These are phyloP conservation scores for Misopates orontium DNA, from an alignment of 257 asterid species.

Conservation along the genomic window DNA sequence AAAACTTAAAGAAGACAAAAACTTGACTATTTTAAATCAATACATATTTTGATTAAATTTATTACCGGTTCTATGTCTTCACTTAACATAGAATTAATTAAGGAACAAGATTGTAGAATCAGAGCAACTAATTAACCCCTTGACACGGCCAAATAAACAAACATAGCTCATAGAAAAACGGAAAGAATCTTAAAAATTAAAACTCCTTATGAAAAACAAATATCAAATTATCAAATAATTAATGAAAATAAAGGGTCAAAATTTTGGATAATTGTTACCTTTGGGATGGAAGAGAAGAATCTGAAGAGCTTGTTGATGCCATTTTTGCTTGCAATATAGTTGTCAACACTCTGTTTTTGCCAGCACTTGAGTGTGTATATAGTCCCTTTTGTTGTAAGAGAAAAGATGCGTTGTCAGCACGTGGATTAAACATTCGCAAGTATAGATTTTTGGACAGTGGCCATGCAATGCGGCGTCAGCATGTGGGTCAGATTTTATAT, in stretches of 20 bases:
- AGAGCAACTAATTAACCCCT: no score
- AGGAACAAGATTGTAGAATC: no score
- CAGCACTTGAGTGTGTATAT: not conserved
- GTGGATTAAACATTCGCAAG: no score
- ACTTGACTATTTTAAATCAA: not conserved
- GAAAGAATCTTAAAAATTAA: not conserved
- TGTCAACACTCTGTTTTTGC: no score
- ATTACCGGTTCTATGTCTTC: no score
- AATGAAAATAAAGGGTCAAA: not conserved
- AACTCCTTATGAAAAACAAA: not conserved
- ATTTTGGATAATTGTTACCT: constrained; percentile 33
- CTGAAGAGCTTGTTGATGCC: constrained; percentile 31
- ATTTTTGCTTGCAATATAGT: not conserved
- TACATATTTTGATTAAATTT: no score
- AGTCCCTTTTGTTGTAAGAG: not conserved
- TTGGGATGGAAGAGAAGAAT: constrained; percentile 27
- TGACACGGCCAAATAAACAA: no score
- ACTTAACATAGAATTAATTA: no score
- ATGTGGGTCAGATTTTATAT: no score
- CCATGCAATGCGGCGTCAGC: no score
- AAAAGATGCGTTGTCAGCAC: not conserved
- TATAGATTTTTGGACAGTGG: no score
- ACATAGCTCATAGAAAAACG: not conserved
- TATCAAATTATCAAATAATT: not conserved
- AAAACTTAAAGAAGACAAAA: not conserved